Conservation (phyloP, 2,329 filamentous ascomycete species). For the Corinectria fuckeliana region DNA sequence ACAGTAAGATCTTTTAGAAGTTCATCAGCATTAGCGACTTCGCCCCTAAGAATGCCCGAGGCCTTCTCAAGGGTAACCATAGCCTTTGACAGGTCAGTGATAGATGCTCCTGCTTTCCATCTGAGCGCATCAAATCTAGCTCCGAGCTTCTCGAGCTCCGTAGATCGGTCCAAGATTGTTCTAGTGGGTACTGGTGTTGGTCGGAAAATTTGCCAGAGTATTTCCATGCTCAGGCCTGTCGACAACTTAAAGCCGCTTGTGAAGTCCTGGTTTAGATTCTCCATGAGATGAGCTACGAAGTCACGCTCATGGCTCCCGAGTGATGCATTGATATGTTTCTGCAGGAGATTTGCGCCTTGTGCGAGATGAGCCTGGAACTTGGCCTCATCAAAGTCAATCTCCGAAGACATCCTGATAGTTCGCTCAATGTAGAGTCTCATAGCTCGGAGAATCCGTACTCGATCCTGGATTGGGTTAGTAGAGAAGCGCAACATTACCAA, state of each 20-base stretch:
- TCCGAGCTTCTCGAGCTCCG: constrained; percentile 62
- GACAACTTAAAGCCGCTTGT: constrained; percentile 73
- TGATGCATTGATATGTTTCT: constrained; percentile 39
- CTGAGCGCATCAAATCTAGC: constrained; percentile 65
- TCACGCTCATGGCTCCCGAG: constrained; percentile 39
- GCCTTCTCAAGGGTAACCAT: constrained; percentile 62
- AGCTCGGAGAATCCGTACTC: constrained; percentile 42
- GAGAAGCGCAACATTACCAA: background rate
- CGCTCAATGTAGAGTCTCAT: constrained; percentile 62
- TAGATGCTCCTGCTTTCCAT: constrained; percentile 62
- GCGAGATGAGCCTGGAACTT: constrained; percentile 68
- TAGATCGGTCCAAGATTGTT: constrained; percentile 52
- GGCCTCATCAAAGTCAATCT: constrained; percentile 63
- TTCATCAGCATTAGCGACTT: constrained; percentile 48
- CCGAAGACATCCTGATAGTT: constrained; percentile 56
- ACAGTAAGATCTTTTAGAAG: constrained; percentile 57
- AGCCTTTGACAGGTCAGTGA: constrained; percentile 59
- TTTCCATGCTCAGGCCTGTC: constrained; percentile 81
- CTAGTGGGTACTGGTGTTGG: constrained; percentile 63
- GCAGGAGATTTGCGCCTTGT: constrained; percentile 54
- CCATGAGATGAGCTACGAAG: constrained; percentile 49
- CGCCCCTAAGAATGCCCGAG: constrained; percentile 59
- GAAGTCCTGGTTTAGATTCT: constrained; percentile 63
- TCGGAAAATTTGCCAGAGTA: constrained; percentile 75
- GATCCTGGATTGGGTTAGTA: constrained; percentile 32